Evolutionary conservation across 1,139 yeast genomes (phyloP), one percentile per base, ranked within the genome.

Genomic region (Yamadazyma atmosphaerica): DNA sequence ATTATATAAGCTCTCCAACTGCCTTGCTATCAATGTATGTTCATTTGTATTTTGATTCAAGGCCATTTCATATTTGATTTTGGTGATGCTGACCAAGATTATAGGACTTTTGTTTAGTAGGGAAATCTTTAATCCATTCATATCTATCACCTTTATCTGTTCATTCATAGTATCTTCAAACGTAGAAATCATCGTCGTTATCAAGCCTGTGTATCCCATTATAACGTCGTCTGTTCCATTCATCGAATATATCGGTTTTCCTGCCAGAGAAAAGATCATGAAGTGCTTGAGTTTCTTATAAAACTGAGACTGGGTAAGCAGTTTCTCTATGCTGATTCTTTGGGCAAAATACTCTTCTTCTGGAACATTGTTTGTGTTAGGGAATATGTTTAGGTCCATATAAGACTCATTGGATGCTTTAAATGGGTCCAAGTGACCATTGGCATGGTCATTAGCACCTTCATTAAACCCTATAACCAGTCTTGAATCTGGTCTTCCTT

Each of bases 161-260:
- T 62, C 65, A 25, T 45, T 58, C 54, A 52, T 48, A 33, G 65
- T 63, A 35, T 71, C 76, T 45, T 78, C 77, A 50, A 81, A 81
- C 36, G 78, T 78, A 2, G 86, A 74, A 5, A 82, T 72, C 17
- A 83, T 76, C 0, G 90, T 82, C 39, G 86, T 86, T 5, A 83
- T 68, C 2, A 83, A 65, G 1, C 92, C 94, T 68, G 86, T 80
- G 53, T 86, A 85, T 1, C 92, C 87, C 34, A 86, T 67, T 1
- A 85, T 69, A 18, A 81, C 63, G 35, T 79, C 83, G 44, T 88
- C 95, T 0, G 80, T 65, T 3, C 96, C 96, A 54, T 83, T 75
- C 70, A 85, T 70, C 1, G 95, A 79, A 59, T 84, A 92, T 6
- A 92, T 86, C 1, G 96, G 97, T 58, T 92, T 92, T 0, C 98